Conservation (phyloP, 305 asterid genomes). For the Petunia hybrid region DNA sequence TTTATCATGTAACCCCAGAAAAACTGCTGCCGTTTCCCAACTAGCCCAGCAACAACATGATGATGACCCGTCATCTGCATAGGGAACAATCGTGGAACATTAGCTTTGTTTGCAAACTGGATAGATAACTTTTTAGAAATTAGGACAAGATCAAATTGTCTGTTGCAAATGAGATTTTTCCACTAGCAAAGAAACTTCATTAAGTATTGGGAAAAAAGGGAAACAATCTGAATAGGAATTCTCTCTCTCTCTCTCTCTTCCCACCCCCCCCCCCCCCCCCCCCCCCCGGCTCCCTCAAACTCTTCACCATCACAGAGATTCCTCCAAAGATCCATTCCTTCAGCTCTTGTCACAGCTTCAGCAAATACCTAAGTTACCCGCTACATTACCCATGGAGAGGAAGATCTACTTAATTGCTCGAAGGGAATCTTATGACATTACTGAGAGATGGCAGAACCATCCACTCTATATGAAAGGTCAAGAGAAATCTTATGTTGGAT, state of each 20-base stretch:
- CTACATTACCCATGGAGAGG: too few species aligned
- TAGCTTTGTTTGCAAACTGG: constrained; percentile 12
- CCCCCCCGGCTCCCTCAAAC: too few species aligned
- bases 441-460: too few species aligned
- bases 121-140: constrained; percentile 18
- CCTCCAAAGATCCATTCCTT: too few species aligned
- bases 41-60: constrained; percentile 86
- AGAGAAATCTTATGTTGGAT: too few species aligned
- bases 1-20: constrained; percentile 59
- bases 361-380: too few species aligned
- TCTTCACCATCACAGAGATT: too few species aligned
- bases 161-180: not conserved
- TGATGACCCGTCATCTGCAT: constrained; percentile 79
- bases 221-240: too few species aligned
- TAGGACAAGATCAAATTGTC: constrained; percentile 19
- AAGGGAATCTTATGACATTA: too few species aligned
- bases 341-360: too few species aligned
- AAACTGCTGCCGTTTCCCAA: constrained; percentile 62
- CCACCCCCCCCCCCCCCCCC: not conserved
- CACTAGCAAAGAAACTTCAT: constrained; percentile 25
- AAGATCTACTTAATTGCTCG: too few species aligned
- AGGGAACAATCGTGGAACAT: constrained; percentile 19
- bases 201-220: not conserved
- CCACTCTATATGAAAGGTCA: too few species aligned
- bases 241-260: not conserved